Conservation (phyloP, 805 yeast species). For the Pichia manshurica region DNA sequence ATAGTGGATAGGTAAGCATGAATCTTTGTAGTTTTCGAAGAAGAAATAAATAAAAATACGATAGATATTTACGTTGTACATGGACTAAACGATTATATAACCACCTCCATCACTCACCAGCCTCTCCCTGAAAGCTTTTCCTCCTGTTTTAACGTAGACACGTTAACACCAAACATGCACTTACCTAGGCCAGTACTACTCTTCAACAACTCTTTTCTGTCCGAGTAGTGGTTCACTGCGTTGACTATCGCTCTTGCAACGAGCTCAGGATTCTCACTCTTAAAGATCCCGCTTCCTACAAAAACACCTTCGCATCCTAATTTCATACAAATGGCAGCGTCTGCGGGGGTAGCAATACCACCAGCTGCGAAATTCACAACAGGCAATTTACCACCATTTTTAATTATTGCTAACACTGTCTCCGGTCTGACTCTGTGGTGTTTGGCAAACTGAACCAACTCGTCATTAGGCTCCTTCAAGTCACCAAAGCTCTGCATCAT, state of each 20-base stretch:
- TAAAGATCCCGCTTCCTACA: slow-evolving; percentile 76
- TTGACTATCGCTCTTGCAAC: slow-evolving; percentile 75
- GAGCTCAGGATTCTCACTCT: slow-evolving; percentile 63
- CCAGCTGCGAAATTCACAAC: slow-evolving; percentile 88
- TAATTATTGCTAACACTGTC: slow-evolving; percentile 44
- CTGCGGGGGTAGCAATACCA: slow-evolving; percentile 84
- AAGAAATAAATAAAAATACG: too few species aligned
- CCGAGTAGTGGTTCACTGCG: slow-evolving; percentile 67
- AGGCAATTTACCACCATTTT: slow-evolving; percentile 56
- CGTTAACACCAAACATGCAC: slow-evolving; percentile 68
- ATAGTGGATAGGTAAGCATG: too few species aligned
- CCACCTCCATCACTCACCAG: too few species aligned
- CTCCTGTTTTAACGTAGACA: slow-evolving; percentile 41
- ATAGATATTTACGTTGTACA: too few species aligned
- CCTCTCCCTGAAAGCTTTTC: slow-evolving; percentile 49
- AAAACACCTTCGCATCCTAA: slow-evolving; percentile 75
- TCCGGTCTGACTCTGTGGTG: slow-evolving; percentile 55
- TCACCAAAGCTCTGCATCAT: slow-evolving; percentile 25
- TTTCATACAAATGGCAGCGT: slow-evolving; percentile 80
- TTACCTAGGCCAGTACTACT: slow-evolving; percentile 68
- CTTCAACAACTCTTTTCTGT: slow-evolving; percentile 54
- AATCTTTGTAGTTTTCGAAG: too few species aligned
- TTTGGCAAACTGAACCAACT: slow-evolving; percentile 46
- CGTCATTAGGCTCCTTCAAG: slow-evolving; percentile 35
- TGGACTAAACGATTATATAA: too few species aligned